Evolutionary conservation across 768 basidiomycete species (phyloP), one percentile per base, ranked within the genome.

Genomic region (Harrya chromipes): DNA sequence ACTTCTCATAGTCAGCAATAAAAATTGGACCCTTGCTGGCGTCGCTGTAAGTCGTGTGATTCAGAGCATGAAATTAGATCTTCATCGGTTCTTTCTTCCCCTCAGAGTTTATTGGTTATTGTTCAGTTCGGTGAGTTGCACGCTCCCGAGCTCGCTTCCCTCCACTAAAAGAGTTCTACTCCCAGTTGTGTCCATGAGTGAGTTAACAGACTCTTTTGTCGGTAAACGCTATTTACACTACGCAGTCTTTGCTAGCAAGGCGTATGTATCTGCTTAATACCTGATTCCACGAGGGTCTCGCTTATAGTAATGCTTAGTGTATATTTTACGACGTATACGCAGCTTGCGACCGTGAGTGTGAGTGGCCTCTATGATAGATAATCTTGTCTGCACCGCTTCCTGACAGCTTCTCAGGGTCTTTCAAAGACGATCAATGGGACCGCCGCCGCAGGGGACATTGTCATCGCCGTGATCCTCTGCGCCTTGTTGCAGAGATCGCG

Each of bases 391-490:
- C 6, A 11, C 29, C 11, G 12, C 29, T 29, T 27, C 26, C 26
- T 29, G 29, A 29, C 29, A 29, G 29, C 26, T 13, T 11, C 31
- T n/a, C 45, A 64, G 63, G 8, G 69, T 5, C 61, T 82, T 34
- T 75, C 79, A 0, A 76, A 76, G 40, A 65, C 78, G 3, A 73
- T 83, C 55, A 82, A 82, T 53, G 78, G 70, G 1, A 60, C 77
- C 4, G 73, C 78, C 3, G 74, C 77, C 0, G 65, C 66, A 10
- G 72, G 72, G 2, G 81, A 83, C 38, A 58, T 79, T 12, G 50
- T 77, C 9, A 82, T 83, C 33, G 79, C 81, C 0, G 44, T 49
- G 12, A 70, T 71, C n/a, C 70, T 83, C 3, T 77, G 74, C 45
- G 52, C 59, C 38, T 55, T 83, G 49, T 66, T 83, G 29, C 73